A percentile compares a stretch with the other conserved stretches of the same genome.
phyloP scores from a whole-genome alignment of 495 filamentous ascomycete species.

The Chaetomium tenue region DNA sequence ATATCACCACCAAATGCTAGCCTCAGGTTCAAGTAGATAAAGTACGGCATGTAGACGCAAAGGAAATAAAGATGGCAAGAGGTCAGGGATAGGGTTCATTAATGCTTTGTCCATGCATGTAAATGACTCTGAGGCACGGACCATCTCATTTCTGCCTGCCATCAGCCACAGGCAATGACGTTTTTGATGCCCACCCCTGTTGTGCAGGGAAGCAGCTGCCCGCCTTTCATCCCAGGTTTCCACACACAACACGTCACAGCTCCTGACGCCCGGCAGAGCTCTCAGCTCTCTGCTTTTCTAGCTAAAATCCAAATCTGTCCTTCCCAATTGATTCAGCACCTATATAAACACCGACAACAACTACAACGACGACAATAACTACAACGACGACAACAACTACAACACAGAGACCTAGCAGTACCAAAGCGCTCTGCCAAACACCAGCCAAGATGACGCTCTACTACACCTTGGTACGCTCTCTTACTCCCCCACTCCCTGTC shows the following conservation, averaged over 20 bases:
- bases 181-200: constrained; percentile 25
- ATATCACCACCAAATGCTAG: too few species aligned
- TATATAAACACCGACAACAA: neutral
- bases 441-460: constrained; percentile 88
- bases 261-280: neutral
- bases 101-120: neutral
- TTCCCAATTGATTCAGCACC: neutral
- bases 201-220: constrained; percentile 19
- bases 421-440: constrained; percentile 4
- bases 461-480: constrained; percentile 80
- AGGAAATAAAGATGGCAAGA: too few species aligned
- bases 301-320: constrained; percentile 11
- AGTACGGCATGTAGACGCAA: too few species aligned
- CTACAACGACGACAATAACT: neutral
- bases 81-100: constrained; percentile 1
- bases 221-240: constrained; percentile 17
- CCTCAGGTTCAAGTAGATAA: too few species aligned
- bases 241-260: constrained; percentile 35
- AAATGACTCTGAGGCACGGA: constrained; percentile 12
- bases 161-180: constrained; percentile 29
- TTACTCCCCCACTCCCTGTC: neutral
- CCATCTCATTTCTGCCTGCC: constrained; percentile 12
- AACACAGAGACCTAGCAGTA: neutral
- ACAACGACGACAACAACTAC: neutral
- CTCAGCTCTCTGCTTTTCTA: neutral